Base-by-base conservation (phyloP, 1,139 yeast genomes). In the Sugiyamaella paludigena region DNA sequence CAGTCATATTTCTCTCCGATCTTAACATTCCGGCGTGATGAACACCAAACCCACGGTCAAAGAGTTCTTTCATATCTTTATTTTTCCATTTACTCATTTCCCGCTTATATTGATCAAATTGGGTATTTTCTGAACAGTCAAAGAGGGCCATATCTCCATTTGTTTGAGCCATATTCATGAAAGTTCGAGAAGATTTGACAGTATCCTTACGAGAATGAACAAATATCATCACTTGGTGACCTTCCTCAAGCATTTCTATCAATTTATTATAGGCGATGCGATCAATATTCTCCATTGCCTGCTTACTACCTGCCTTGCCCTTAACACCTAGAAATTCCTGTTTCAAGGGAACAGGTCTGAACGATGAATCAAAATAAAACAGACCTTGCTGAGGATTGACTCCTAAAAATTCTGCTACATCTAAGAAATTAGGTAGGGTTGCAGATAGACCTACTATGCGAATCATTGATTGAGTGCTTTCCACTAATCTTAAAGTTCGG, bases 1-100 rank as follows among this genome's bases (percentile, higher is more conserved):
- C 98, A 0, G 95, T 84, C 53, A 89, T 67, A 60, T 91, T 92
- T 63, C 99, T 79, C 62, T 94, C 99, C 0, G 92, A 74, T 55
- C 98, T 76, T 37, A 88, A 72, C 95, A 94, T 85, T 57, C 99
- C 99, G 1, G 99, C 99, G 72, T 94, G 98, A 67, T 94, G 99
- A 2, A 87, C 78, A 43, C 98, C 98, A 68, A 92, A 86, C 0
- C 98, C 98, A 50, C 73, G 72, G 41, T 77, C 81, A 60, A 88
- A 89, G 13, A 94, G 71, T 59, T 94, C 98, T 51, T 81, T 77
- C 69, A 89, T 70, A 59, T 91, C 98, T 56, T 79, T 83, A 63
- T 81, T 88, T 60, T 86, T 79, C 62, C 83, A 84, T 59, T 84
- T 86, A 1, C 79, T 71, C 72, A 88, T 78, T 53, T 92, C 98